Conservation (phyloP, 352 stramenopile genomes). For the Bremia lactucae region DNA sequence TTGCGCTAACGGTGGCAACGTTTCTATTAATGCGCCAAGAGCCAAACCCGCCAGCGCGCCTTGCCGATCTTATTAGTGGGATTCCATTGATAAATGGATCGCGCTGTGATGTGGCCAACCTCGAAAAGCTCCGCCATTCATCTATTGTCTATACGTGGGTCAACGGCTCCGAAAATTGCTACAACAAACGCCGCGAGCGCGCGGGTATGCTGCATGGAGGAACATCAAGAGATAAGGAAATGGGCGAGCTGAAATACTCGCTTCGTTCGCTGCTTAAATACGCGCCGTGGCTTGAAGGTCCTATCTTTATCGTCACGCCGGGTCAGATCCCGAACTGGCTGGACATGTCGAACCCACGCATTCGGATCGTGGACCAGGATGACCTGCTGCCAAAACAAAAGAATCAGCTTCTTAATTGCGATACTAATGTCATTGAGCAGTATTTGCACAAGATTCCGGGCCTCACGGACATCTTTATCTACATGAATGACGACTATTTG, state of each 20-base stretch:
- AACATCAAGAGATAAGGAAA: constrained; percentile 76
- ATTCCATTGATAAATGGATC: neutral
- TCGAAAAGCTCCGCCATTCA: constrained; percentile 71
- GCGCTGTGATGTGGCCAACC: constrained; percentile 49
- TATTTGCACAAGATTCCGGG: constrained; percentile 80
- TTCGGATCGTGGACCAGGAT: constrained; percentile 84
- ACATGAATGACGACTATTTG: constrained; percentile 86
- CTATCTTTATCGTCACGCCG: constrained; percentile 78
- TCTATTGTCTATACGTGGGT: constrained; percentile 87
- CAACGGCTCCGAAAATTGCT: constrained; percentile 80
- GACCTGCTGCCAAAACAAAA: constrained; percentile 80
- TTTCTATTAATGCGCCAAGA: neutral
- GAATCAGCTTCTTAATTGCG: constrained; percentile 71
- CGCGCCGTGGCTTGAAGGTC: constrained; percentile 70
- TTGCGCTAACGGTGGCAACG: neutral
- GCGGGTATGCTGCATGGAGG: constrained; percentile 59
- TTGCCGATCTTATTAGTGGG: constrained; percentile 16
- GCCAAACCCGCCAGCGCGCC: constrained; percentile 30
- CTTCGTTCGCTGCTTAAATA: constrained; percentile 81
- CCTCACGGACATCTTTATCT: constrained; percentile 82
- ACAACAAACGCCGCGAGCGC: constrained; percentile 54
- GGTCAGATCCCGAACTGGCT: constrained; percentile 80
- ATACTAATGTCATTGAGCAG: constrained; percentile 85
- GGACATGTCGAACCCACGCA: constrained; percentile 66
- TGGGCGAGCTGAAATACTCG: constrained; percentile 83